These are phyloP conservation scores for Fraxinus velutina DNA, from an alignment of 305 asterid species.

Conservation along the genomic window DNA sequence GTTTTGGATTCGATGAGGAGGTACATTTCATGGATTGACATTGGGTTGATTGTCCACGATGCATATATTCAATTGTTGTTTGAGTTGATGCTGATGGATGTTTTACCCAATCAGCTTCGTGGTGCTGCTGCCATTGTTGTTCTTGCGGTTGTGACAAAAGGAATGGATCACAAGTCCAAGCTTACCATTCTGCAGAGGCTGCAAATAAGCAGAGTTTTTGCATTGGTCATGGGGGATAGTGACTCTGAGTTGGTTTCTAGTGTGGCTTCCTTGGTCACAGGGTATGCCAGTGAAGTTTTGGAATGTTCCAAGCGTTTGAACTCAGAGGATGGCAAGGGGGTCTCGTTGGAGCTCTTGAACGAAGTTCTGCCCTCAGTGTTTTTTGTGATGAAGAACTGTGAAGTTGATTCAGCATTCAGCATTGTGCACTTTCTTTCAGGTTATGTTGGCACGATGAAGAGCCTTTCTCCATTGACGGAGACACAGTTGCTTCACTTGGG, in stretches of 20 bases:
- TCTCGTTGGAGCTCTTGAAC: constrained; percentile 55
- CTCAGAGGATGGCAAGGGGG: constrained; percentile 48
- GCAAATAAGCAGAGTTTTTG: constrained; percentile 61
- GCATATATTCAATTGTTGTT: constrained; percentile 58
- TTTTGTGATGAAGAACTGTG: constrained; percentile 56
- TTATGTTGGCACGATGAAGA: constrained; percentile 83
- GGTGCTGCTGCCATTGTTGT: constrained; percentile 71
- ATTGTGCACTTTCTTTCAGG: constrained; percentile 77
- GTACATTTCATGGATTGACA: constrained; percentile 82
- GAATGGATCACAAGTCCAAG: constrained; percentile 77
- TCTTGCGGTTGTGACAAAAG: constrained; percentile 65
- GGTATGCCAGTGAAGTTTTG: constrained; percentile 68
- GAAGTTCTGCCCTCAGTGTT: constrained; percentile 83
- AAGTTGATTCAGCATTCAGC: constrained; percentile 60
- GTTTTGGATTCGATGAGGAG: constrained; percentile 69
- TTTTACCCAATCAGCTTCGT: constrained; percentile 60
- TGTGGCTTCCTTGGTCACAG: constrained; percentile 64
- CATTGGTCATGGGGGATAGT: constrained; percentile 51
- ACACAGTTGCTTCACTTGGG: constrained; percentile 65
- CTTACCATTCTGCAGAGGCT: constrained; percentile 61
- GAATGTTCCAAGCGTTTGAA: constrained; percentile 70
- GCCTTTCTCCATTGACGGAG: constrained; percentile 55
- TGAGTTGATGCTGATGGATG: constrained; percentile 64
- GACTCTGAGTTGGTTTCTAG: constrained; percentile 53
- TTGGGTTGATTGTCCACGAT: constrained; percentile 69